Evolutionary conservation across 2,329 filamentous ascomycete genomes (phyloP).

Genomic region (Pezicula neosporulosa): DNA sequence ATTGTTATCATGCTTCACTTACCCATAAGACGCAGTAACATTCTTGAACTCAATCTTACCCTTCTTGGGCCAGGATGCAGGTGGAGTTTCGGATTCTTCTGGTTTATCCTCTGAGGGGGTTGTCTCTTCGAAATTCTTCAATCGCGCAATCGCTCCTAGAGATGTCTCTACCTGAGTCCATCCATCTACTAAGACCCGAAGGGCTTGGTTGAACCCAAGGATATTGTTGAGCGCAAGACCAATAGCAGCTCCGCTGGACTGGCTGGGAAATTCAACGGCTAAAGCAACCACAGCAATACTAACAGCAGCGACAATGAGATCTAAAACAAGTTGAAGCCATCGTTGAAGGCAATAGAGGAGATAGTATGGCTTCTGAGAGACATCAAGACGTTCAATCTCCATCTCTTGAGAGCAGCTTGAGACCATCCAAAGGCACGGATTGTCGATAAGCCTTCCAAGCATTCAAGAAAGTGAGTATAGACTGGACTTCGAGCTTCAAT

Average conservation of each 20-base stretch:
- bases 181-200: slow-evolving; percentile 38
- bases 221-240: slow-evolving; percentile 40
- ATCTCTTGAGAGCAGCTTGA: not conserved
- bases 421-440: slow-evolving; percentile 42
- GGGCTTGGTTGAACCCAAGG: slow-evolving; percentile 30
- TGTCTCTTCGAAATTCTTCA: slow-evolving; percentile 46
- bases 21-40: slow-evolving; percentile 5
- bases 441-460: slow-evolving; percentile 39
- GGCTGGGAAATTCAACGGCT: slow-evolving; percentile 10
- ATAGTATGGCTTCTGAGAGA: slow-evolving; percentile 41
- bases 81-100: slow-evolving; percentile 31
- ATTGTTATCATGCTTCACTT: not conserved
- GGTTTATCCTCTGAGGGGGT: slow-evolving; percentile 29
- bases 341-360: slow-evolving; percentile 40
- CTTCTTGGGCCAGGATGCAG: slow-evolving; percentile 4
- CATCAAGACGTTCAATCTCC: slow-evolving; percentile 28
- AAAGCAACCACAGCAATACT: slow-evolving; percentile 25
- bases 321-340: slow-evolving; percentile 40
- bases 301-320: slow-evolving; percentile 35
- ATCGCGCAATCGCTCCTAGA: slow-evolving; percentile 51
- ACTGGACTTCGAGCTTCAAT: slow-evolving; percentile 39
- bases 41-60: slow-evolving; percentile 2
- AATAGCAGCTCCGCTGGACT: slow-evolving; percentile 1
- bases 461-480: slow-evolving; percentile 43
- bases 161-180: slow-evolving; percentile 56